Evolutionary conservation across 208 protist species (phyloP), one percentile per base, ranked within the genome.

Genomic region (Leishmania tropica): DNA sequence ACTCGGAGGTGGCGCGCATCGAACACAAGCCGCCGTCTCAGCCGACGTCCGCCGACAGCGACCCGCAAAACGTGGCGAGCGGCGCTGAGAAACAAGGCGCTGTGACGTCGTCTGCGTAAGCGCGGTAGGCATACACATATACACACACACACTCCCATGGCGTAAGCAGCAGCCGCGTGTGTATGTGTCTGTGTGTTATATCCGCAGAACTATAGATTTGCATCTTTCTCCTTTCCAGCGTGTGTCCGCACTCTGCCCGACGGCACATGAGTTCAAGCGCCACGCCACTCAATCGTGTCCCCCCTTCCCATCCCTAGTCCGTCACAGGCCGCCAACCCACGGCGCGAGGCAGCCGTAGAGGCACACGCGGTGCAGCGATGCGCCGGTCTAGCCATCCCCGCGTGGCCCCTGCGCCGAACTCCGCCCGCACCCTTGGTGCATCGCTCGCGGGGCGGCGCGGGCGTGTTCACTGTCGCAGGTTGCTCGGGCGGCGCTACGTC

Each of bases 1-100:
- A 96, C 88, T 97, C 93, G 65, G 93, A 98, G 76, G 87, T 98
- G 47, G 68, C 85, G 21, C 92, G 95, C 21, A 86, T 96, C 65
- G 93, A 90, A 68, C 78, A 92, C 75, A 72, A 81, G 56, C 53
- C 74, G 28, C 17, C 58, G 37, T 6, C 15, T 53, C 70, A 78
- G 81, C 24, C n/a, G 47, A 24, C 31, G 2, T 45, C 72, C 72
- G 4, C n/a, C 72, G 31, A 5, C 48, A 28, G 31, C 28, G 51
- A 53, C 48, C 62, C 72, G 31, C n/a, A 0, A 42, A 24, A n/a
- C 48, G 31, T 21, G 51, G 24, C 72, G 31, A 60, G 68, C 37
- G 24, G 3, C 10, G 42, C 11, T 4, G 68, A 54, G 4, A 31
- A 10, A 3, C 0, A 74, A 3, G 8, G 3, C 1, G 45, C 68